Base-by-base conservation (phyloP, 2,329 filamentous ascomycete genomes). In the Aspergillus sp. region DNA sequence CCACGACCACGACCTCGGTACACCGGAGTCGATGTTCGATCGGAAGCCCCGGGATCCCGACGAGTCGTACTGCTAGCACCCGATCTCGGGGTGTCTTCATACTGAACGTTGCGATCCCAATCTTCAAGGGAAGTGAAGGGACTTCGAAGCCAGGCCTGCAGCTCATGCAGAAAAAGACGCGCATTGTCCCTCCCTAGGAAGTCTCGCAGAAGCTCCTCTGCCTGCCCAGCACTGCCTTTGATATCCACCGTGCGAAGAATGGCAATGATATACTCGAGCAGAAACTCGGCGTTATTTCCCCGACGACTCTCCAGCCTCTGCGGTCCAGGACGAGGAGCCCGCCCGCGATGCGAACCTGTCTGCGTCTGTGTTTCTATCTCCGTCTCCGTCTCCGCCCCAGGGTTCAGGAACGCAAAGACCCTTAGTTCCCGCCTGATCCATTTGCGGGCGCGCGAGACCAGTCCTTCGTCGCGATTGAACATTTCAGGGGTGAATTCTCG, bases 341-440 rank as follows among this genome's bases (percentile, higher is more conserved):
- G 20, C 11, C 22, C 42, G 58, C 53, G 47, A 57, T 55, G 12
- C 49, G 55, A 36, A 16, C 5, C 32, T 7, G 32, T 16, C 32
- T 36, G n/a, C 26, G 36, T 2, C 36, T 24, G 24, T 4, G 24
- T 24, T 24, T 29, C 54, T 14, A 60, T 59, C 36, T 67, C 68
- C 18, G 60, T 59, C 36, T 67, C 68, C 18, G 67, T 65, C 12
- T 66, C 65, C 5, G 61, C 52, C 9, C 67, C 71, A 2, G 78
- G 80, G 54, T 82, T 77, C 12, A 96, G 80, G 68, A 93, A 95
- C 16, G 84, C 82, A 67, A 97, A 96, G 18, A 96, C 91, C 56
- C 87, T 87, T 3, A 97, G 79, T 71, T 98, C 94, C 49, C 94
- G 85, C 0, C 92, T 85, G 54, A 96, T 85, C 85, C 91, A 98